Percentiles rank a stretch among this genome's conserved stretches.
Conservation (phyloP, 2,329 filamentous ascomycete species). For the Alternaria incomplexa region DNA sequence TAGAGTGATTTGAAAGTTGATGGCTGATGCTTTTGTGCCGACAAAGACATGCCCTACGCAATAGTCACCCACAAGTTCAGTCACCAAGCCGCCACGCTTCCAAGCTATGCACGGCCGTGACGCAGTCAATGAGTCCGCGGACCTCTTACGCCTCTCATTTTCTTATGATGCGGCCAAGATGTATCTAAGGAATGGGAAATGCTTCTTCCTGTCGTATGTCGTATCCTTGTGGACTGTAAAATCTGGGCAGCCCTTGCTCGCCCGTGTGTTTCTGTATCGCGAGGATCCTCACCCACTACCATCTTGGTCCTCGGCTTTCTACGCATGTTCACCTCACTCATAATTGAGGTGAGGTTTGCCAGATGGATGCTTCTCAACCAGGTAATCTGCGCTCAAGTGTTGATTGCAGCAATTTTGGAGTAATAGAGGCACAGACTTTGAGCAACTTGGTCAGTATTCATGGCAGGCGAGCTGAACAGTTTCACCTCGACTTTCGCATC, state of each 20-base stretch:
- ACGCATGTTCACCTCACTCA: neutral
- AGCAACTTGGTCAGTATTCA: neutral
- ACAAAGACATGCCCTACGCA: neutral
- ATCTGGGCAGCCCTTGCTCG: neutral
- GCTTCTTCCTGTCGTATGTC: neutral
- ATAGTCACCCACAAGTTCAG: neutral
- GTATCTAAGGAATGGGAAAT: neutral
- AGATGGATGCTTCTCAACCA: neutral
- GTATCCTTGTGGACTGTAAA: neutral
- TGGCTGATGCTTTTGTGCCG: neutral
- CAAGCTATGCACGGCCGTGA: conserved; percentile 1
- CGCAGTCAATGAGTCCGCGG: conserved; percentile 3
- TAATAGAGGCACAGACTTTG: neutral
- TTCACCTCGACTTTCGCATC: neutral
- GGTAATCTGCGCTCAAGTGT: neutral
- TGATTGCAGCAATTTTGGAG: neutral
- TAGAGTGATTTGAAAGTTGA: neutral
- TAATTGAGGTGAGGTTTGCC: neutral
- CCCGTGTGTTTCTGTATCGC: neutral
- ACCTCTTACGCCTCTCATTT: neutral
- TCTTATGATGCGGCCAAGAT: neutral
- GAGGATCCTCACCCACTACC: neutral
- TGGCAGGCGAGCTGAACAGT: neutral
- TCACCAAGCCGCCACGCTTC: neutral
- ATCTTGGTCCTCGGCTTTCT: neutral